These are phyloP conservation scores for Ampelomyces quisqualis DNA, from an alignment of 2,329 filamentous ascomycete genomes.

Conservation along the genomic window DNA sequence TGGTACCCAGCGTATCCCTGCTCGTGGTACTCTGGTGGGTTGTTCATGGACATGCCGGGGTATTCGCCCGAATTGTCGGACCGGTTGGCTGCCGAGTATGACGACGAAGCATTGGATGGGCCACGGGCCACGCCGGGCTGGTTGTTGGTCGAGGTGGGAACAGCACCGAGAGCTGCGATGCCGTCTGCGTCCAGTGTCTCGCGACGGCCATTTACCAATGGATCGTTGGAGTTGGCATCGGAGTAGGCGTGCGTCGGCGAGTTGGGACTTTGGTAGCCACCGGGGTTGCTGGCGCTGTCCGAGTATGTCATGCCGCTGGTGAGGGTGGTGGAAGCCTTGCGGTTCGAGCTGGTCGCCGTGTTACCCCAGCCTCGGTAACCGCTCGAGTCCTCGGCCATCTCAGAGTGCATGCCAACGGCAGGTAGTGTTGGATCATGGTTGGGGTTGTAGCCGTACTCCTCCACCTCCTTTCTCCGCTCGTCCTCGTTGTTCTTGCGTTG, in stretches of 20 bases:
- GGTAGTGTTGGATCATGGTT: constrained; percentile 86
- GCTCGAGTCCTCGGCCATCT: constrained; percentile 72
- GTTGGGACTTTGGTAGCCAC: constrained; percentile 52
- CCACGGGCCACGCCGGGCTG: constrained; percentile 74
- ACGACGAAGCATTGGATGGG: constrained; percentile 92
- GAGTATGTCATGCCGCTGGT: constrained; percentile 74
- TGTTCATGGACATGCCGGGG: constrained; percentile 48
- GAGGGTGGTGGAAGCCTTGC: constrained; percentile 86
- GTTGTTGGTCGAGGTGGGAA: constrained; percentile 65
- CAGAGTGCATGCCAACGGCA: constrained; percentile 57
- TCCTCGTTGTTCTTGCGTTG: constrained; percentile 82
- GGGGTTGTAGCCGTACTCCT: constrained; percentile 97
- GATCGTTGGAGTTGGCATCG: constrained; percentile 69
- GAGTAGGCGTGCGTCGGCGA: constrained; percentile 68
- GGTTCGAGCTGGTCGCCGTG: constrained; percentile 66
- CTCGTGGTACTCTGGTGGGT: constrained; percentile 55
- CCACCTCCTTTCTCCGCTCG: constrained; percentile 88
- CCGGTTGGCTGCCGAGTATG: constrained; percentile 78
- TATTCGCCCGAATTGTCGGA: constrained; percentile 65
- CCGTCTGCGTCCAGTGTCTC: constrained; percentile 71
- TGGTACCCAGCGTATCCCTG: constrained; percentile 58
- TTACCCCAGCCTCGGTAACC: constrained; percentile 96
- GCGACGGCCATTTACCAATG: constrained; percentile 55
- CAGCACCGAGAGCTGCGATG: constrained; percentile 72
- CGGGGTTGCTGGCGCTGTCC: constrained; percentile 63